These are phyloP conservation scores for Leccinum broughii DNA, from an alignment of 768 basidiomycete genomes.

Conservation along the genomic window DNA sequence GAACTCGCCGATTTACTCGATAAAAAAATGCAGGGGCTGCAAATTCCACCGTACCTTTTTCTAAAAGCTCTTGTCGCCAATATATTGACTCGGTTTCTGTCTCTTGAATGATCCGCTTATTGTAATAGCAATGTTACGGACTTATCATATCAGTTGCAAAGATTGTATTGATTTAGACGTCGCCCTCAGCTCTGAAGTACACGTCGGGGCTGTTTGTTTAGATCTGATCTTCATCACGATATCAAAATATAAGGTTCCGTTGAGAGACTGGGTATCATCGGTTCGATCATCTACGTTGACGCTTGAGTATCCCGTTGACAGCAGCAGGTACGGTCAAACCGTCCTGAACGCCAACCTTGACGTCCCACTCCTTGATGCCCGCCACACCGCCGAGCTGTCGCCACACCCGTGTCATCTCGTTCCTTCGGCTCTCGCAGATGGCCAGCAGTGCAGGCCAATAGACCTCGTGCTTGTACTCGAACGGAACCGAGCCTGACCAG, in stretches of 20 bases:
- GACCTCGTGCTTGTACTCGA: conserved; percentile 70
- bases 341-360: conserved; percentile 45
- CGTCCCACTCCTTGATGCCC: conserved; percentile 79
- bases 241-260: not conserved
- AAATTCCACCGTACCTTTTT: no score
- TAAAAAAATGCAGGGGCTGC: no score
- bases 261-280: not conserved
- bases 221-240: no score
- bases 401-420: conserved; percentile 63
- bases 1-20: no score
- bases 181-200: not conserved
- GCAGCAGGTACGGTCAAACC: not conserved
- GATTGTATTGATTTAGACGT: no score
- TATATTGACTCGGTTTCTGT: no score
- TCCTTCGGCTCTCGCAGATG: conserved; percentile 52
- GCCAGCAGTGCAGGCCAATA: conserved; percentile 72
- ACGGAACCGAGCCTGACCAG: conserved; percentile 69
- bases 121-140: no score
- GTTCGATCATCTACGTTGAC: conserved; percentile 5
- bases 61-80: no score
- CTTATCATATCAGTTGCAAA: no score
- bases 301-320: conserved; percentile 7
- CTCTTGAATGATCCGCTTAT: no score
- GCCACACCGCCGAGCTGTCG: conserved; percentile 61
- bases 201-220: not conserved